These are phyloP conservation scores for Cornus suecica DNA, from an alignment of 148 eudicot genomes.

Conservation along the genomic window DNA sequence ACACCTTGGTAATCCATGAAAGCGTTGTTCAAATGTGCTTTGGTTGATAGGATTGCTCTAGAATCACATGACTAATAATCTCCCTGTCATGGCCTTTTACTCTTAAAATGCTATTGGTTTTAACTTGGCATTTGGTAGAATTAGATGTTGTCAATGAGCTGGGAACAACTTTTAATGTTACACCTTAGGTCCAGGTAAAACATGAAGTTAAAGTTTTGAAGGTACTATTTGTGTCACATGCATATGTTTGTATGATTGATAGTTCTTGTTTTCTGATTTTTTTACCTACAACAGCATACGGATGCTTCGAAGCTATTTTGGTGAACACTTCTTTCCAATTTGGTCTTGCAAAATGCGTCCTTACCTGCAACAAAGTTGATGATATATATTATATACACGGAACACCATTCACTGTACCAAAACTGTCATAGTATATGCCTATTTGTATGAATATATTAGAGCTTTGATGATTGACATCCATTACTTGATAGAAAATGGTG, in stretches of 20 bases:
- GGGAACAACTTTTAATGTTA: background rate
- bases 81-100: background rate
- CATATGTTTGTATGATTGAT: background rate
- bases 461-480: background rate
- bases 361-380: constrained; percentile 59
- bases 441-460: background rate
- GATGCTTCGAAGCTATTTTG: constrained; percentile 74
- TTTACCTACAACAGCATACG: constrained; percentile 80
- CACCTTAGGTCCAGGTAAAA: background rate
- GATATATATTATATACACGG: background rate
- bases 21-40: background rate
- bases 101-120: background rate
- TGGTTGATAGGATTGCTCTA: background rate
- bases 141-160: background rate
- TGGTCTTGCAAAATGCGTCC: constrained; percentile 97
- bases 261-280: background rate
- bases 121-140: background rate
- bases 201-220: background rate
- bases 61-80: too few relatives aligned
- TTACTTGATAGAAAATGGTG: background rate
- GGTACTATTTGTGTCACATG: background rate
- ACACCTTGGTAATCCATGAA: background rate
- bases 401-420: background rate
- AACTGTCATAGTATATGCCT: background rate
- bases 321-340: constrained; percentile 88